phyloP scores from a whole-genome alignment of 305 asterid genomes.

The Withania somnifera region DNA sequence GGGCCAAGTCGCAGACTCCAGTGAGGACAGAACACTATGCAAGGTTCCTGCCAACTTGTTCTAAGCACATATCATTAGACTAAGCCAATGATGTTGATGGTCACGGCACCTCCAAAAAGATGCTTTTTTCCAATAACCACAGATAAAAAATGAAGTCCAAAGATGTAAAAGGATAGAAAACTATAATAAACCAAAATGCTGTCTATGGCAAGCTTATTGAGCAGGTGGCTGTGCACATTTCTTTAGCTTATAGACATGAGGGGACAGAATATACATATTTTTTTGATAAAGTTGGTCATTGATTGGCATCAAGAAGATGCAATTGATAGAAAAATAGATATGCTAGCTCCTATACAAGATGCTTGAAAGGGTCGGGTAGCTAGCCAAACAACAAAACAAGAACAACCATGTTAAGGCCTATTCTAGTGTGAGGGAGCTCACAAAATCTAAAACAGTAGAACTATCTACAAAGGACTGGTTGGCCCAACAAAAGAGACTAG shows the following conservation, averaged over 20 bases:
- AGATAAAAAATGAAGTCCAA: background rate
- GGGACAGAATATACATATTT: background rate
- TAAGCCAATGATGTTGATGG: slow-evolving; percentile 4
- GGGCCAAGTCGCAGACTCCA: slow-evolving; percentile 94
- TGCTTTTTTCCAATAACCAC: background rate
- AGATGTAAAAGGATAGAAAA: background rate
- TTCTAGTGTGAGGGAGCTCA: background rate
- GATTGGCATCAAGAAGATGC: background rate
- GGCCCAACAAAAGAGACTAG: background rate
- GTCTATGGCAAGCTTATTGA: background rate
- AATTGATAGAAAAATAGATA: background rate
- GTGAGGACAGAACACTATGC: slow-evolving; percentile 84
- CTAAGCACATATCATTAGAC: slow-evolving; percentile 27
- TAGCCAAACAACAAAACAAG: background rate
- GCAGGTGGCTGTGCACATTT: background rate
- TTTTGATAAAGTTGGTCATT: background rate
- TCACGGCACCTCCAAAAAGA: background rate
- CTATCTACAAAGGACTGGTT: background rate
- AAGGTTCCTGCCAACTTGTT: slow-evolving; percentile 84
- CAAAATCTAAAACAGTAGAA: background rate
- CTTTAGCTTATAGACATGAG: background rate
- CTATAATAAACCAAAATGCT: background rate
- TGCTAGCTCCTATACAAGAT: background rate
- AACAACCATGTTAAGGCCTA: background rate
- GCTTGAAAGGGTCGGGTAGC: background rate